Base-by-base conservation (phyloP, 2,329 filamentous ascomycete genomes). In the Cladosporium sphaerospermum region DNA sequence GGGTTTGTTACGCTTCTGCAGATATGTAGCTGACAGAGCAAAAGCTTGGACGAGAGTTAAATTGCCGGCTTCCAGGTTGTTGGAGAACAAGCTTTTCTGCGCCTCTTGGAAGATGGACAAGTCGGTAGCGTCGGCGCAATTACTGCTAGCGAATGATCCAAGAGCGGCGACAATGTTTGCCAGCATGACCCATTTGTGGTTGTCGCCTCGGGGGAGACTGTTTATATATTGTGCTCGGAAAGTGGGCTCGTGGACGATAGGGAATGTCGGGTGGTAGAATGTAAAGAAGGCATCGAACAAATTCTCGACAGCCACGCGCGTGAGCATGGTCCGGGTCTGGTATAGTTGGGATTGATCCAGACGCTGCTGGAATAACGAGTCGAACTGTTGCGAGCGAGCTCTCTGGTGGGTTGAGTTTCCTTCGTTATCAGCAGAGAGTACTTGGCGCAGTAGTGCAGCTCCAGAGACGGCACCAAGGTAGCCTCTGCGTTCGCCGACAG, bases 1-100 rank as follows among this genome's bases (percentile, higher is more conserved):
- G 3, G 76, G 75, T 36, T 74, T 71, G 58, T 78, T 73, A 31
- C 73, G 66, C 58, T 78, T 78, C 57, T 78, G 77, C 3, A 77
- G 66, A 58, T 78, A 78, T 45, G 78, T 78, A 0, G 71, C 71
- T 47, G 59, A 54, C 11, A 61, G 36, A 1, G 56, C 32, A 11
- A 59, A 56, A 13, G 56, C 52, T 28, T 61, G 57, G 9, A 61
- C 57, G 7, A 51, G 18, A 0, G 48, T 51, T 39, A 51, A 18
- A n/a, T 51, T 51, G 13, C 48, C 48, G 13, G 40, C 48, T n/a
- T 51, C 48, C 9, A 51, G 48, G 13, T 44, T 51, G 7, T 51
- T 33, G 7, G 48, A 39, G 37, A 51, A 51, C 5, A 51, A 33
- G 19, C 40, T 51, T 18, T 51, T 51, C 48, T 51, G 48, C 32